Conservation (phyloP, 768 basidiomycete species). For the Tricholomella constricta region DNA sequence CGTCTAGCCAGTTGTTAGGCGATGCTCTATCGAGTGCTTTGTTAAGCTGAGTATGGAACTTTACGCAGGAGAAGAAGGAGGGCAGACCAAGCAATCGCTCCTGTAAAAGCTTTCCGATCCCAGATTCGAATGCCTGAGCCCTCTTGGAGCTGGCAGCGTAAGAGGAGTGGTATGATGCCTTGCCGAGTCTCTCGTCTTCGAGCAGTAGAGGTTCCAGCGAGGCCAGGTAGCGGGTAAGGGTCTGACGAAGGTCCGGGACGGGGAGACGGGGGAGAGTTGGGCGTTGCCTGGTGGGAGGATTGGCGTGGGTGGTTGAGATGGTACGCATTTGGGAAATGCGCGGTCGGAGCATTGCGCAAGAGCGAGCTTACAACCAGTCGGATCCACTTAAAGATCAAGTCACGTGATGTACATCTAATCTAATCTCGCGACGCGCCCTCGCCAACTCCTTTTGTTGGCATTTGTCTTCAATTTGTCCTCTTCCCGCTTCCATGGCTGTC, state of each 20-base stretch:
- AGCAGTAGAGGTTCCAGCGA: conserved; percentile 79
- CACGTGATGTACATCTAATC: conserved; percentile 30
- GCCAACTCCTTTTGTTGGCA: background rate
- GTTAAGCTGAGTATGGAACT: conserved; percentile 22
- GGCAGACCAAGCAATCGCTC: conserved; percentile 70
- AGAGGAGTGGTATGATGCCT: conserved; percentile 50
- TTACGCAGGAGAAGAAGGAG: conserved; percentile 6
- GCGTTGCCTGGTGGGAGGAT: conserved; percentile 4
- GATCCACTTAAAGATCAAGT: background rate
- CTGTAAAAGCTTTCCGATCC: conserved; percentile 70
- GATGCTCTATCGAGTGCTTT: conserved; percentile 80
- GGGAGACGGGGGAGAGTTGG: conserved; percentile 65
- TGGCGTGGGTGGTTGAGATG: conserved; percentile 17
- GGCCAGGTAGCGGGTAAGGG: conserved; percentile 75
- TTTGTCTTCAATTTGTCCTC: conserved; percentile 3
- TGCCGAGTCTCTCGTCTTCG: conserved; percentile 68
- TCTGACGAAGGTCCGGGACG: conserved; percentile 74
- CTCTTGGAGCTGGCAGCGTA: conserved; percentile 56
- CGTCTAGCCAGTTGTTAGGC: conserved; percentile 92
- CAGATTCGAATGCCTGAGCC: conserved; percentile 70
- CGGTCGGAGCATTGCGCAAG: conserved; percentile 18
- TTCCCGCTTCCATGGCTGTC: conserved; percentile 27
- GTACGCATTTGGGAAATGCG: conserved; percentile 20
- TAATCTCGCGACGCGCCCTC: conserved; percentile 26
- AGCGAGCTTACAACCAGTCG: background rate